phyloP scores from a whole-genome alignment of 768 basidiomycete species.

The Pleurotus tuoliensis region DNA sequence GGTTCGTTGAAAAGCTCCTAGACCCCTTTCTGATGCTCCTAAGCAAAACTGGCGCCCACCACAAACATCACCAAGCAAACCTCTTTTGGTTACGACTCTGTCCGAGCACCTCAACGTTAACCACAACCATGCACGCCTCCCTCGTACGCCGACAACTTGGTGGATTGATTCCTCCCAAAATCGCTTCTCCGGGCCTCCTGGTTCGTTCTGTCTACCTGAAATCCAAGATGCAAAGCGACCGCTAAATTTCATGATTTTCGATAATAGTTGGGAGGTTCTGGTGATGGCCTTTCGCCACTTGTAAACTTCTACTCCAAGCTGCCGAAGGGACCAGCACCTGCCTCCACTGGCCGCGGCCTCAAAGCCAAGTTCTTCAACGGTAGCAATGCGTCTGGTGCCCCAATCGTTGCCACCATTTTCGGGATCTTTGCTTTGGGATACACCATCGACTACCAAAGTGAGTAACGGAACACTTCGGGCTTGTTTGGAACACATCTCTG shows the following conservation, averaged over 20 bases:
- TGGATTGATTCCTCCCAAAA: constrained; percentile 89
- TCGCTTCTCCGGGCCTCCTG: constrained; percentile 86
- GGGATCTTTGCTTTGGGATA: constrained; percentile 47
- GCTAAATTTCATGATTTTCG: constrained; percentile 12
- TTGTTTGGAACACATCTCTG: background rate
- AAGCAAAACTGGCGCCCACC: no score
- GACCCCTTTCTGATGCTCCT: no score
- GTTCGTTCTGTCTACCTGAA: constrained; percentile 40
- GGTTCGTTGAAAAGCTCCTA: no score
- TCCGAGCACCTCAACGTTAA: constrained; percentile 13
- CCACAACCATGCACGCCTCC: constrained; percentile 68
- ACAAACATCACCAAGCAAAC: no score
- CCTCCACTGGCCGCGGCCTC: constrained; percentile 54
- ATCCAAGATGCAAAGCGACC: background rate
- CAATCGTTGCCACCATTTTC: constrained; percentile 55
- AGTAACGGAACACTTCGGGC: constrained; percentile 28
- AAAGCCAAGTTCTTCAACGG: constrained; percentile 83
- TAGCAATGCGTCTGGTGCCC: constrained; percentile 76
- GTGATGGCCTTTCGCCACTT: constrained; percentile 76
- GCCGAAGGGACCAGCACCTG: constrained; percentile 79
- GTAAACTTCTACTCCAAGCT: constrained; percentile 97
- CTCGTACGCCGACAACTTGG: constrained; percentile 82
- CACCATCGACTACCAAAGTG: constrained; percentile 87
- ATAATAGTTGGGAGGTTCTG: constrained; percentile 72
- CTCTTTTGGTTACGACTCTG: constrained; percentile 16